A percentile compares a stretch with the other conserved stretches of the same genome.
Evolutionary conservation across 805 yeast genomes (phyloP).

Genomic region (Saccharomyces mikatae): DNA sequence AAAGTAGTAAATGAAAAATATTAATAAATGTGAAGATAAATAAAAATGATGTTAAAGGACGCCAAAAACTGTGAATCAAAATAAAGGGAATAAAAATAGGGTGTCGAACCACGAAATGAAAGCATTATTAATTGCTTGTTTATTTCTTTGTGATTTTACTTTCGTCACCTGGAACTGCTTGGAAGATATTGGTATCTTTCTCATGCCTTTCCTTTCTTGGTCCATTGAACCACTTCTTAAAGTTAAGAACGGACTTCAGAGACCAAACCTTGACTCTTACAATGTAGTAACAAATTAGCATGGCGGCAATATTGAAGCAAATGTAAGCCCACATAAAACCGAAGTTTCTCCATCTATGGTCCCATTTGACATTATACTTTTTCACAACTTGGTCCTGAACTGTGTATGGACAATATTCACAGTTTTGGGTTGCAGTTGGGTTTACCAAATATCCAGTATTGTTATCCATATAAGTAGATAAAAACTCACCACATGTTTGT

Average conservation of each 20-base stretch:
- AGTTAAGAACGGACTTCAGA: slow-evolving; percentile 27
- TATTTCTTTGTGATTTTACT: slow-evolving; percentile 17
- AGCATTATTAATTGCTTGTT: not conserved
- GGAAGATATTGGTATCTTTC: slow-evolving; percentile 38
- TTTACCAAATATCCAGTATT: slow-evolving; percentile 41
- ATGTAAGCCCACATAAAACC: slow-evolving; percentile 47
- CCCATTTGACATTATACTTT: slow-evolving; percentile 33
- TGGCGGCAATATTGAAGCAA: slow-evolving; percentile 33
- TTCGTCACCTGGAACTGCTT: slow-evolving; percentile 34
- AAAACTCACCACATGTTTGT: slow-evolving; percentile 42
- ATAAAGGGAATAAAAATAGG: not conserved
- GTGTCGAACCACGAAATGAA: not conserved
- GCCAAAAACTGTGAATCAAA: not conserved
- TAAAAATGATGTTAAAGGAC: not conserved
- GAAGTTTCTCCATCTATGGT: slow-evolving; percentile 58
- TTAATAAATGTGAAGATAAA: not conserved
- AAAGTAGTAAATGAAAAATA: not conserved
- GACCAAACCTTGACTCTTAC: slow-evolving; percentile 35
- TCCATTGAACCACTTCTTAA: slow-evolving; percentile 36
- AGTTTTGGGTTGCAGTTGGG: slow-evolving; percentile 40
- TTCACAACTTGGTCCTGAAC: slow-evolving; percentile 54
- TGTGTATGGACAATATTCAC: slow-evolving; percentile 53
- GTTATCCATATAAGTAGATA: slow-evolving; percentile 29
- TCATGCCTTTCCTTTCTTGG: slow-evolving; percentile 42
- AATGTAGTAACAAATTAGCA: slow-evolving; percentile 32